Base-by-base conservation (phyloP, 129 eudicot genomes). In the Glebionis coronaria region DNA sequence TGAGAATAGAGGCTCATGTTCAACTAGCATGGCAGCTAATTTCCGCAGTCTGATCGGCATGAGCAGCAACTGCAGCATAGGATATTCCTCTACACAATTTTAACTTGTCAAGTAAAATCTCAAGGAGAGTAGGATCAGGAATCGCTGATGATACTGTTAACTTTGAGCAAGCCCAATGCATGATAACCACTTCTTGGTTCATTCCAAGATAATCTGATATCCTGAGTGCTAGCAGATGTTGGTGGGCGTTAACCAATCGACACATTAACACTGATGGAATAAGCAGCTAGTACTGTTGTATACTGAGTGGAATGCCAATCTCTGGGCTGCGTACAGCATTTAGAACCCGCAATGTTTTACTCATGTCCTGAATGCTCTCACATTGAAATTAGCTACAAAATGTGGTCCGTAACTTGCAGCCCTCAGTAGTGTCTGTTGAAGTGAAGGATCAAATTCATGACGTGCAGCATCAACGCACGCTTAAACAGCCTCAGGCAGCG, bases 151-250 rank as follows among this genome's bases (percentile, higher is more conserved):
- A 84, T 69, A 83, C 77, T 23, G 92, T 76, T 69, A 94, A 79
- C 85, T 94, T 94, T 42, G 96, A 75, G 81, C 97, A 89, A 29
- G 97, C 95, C 99, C 99, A 94, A 75, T 94, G 99, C 99, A 94
- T 94, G n/a, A 94, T 65, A 52, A 94, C 99, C 75, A 84, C 88
- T 81, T 94, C 99, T 80, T 86, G 97, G 61, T 81, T 90, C 85
- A 89, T 61, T 50, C 80, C 92, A 75, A 89, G 90, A 78, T 89
- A 94, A 61, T 87, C 97, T 12, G 97, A 94, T 70, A 94, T 86
- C 81, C 90, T 80, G 76, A 94, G 80, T 40, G 97, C 97, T 25
- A 89, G 69, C 52, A 94, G 83, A 79, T 94, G 97, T 53, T 84
- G 85, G 53, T 94, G 85, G 40, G 93, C 87, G 79, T 94, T 89